Conservation (phyloP, 495 filamentous ascomycete species). For the Penicillium malachiteum region DNA sequence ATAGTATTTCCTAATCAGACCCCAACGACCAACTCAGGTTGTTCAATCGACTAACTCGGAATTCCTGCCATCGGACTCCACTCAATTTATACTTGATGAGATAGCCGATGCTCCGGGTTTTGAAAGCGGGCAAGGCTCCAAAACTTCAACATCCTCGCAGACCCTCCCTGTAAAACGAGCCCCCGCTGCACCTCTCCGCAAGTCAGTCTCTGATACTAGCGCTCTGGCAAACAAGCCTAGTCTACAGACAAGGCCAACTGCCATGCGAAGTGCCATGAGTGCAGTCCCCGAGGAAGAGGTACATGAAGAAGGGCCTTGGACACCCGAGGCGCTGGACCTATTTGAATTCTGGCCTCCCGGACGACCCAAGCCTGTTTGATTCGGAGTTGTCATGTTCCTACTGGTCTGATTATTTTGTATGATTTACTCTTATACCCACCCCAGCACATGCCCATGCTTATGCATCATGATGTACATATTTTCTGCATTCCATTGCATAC, state of each 20-base stretch:
- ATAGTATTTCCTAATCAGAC: constrained; percentile 17
- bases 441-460: not conserved
- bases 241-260: constrained; percentile 11
- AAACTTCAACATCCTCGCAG: not conserved
- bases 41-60: constrained; percentile 18
- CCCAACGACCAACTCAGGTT: not conserved
- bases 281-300: constrained; percentile 9
- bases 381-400: not conserved
- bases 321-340: constrained; percentile 57
- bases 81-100: constrained; percentile 34
- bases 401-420: not conserved
- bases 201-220: constrained; percentile 39
- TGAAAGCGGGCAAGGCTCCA: not conserved
- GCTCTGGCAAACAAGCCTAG: constrained; percentile 19
- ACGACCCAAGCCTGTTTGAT: constrained; percentile 32
- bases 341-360: constrained; percentile 56
- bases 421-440: constrained; percentile 1
- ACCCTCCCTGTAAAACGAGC: constrained; percentile 9
- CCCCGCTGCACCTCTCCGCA: constrained; percentile 30
- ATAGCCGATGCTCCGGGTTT: constrained; percentile 15
- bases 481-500: not conserved
- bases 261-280: constrained; percentile 22
- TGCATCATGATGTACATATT: constrained; percentile 2
- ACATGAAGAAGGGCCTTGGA: constrained; percentile 50
- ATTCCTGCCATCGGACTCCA: constrained; percentile 30